Percentiles rank a stretch among this genome's conserved stretches.
Evolutionary conservation across 2,329 filamentous ascomycete genomes (phyloP).

Genomic region (Blastomyces parvus): DNA sequence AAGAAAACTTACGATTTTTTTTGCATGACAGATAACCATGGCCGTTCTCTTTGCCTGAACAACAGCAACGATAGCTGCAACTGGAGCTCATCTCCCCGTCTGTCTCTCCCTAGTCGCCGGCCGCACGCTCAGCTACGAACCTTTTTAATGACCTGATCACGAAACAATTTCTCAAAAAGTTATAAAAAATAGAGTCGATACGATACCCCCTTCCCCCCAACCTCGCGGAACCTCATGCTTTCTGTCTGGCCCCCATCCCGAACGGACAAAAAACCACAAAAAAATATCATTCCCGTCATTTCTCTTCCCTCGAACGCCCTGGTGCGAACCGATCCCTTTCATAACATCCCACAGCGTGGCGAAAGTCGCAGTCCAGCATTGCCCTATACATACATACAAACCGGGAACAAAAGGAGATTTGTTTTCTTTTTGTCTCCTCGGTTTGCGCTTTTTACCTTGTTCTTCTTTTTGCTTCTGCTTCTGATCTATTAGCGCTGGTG

Average conservation of each 20-base stretch:
- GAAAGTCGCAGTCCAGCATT: slow-evolving; percentile 5
- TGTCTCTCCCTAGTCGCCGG: neutral
- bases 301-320: neutral
- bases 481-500: slow-evolving; percentile 4
- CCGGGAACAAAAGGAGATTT: neutral
- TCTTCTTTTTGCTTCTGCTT: neutral
- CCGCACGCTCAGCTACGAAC: neutral
- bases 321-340: neutral
- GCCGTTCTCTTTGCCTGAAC: slow-evolving; percentile 13
- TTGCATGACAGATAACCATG: slow-evolving; percentile 3
- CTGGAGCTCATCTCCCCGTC: neutral
- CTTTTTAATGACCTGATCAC: neutral
- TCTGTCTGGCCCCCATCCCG: neutral
- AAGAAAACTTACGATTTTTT: neutral
- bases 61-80: neutral
- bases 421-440: neutral
- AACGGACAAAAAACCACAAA: neutral
- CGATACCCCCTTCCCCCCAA: neutral
- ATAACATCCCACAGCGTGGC: slow-evolving; percentile 6
- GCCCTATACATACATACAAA: neutral
- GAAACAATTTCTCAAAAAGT: neutral
- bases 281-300: neutral
- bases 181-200: slow-evolving; percentile 7
- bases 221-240: neutral
- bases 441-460: neutral